Percentiles rank a stretch among this genome's conserved stretches.
phyloP scores from a whole-genome alignment of 805 yeast species.

The Starmera dryadoides region DNA sequence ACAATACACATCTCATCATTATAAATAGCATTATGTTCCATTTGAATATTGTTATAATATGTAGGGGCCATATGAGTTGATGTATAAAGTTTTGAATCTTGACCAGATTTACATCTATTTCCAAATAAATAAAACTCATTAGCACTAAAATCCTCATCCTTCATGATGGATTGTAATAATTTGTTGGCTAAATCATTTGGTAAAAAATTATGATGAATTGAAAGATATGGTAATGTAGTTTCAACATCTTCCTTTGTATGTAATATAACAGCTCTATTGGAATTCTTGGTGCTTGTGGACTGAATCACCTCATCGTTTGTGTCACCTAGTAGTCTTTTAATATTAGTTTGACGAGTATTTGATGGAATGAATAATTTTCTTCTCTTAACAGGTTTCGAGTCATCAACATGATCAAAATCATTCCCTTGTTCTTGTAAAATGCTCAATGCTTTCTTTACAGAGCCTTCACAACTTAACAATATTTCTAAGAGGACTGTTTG shows the following conservation, averaged over 20 bases:
- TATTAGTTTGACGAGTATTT: constrained; percentile 34
- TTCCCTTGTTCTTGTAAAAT: too few species aligned
- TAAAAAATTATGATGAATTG: constrained; percentile 43
- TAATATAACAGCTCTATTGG: constrained; percentile 29
- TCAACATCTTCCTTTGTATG: constrained; percentile 46
- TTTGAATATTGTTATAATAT: constrained; percentile 36
- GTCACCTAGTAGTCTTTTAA: constrained; percentile 12
- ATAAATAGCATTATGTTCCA: constrained; percentile 25
- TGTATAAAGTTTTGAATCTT: constrained; percentile 34
- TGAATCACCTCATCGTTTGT: constrained; percentile 4
- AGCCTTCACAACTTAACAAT: constrained; percentile 46
- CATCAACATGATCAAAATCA: too few species aligned
- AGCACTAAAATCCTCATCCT: constrained; percentile 32
- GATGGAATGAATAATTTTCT: constrained; percentile 40
- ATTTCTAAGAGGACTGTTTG: constrained; percentile 39
- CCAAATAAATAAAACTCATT: constrained; percentile 57
- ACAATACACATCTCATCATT: constrained; percentile 33
- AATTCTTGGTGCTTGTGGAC: constrained; percentile 11
- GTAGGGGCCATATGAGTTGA: constrained; percentile 12
- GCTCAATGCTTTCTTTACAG: constrained; percentile 29
- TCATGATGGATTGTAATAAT: constrained; percentile 34
- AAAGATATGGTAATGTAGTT: constrained; percentile 40
- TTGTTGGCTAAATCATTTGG: constrained; percentile 41
- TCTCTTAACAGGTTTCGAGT: too few species aligned
- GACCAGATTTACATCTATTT: constrained; percentile 53